These are phyloP conservation scores for Cucurbitaria berberidis DNA, from an alignment of 2,329 filamentous ascomycete species.

Conservation along the genomic window DNA sequence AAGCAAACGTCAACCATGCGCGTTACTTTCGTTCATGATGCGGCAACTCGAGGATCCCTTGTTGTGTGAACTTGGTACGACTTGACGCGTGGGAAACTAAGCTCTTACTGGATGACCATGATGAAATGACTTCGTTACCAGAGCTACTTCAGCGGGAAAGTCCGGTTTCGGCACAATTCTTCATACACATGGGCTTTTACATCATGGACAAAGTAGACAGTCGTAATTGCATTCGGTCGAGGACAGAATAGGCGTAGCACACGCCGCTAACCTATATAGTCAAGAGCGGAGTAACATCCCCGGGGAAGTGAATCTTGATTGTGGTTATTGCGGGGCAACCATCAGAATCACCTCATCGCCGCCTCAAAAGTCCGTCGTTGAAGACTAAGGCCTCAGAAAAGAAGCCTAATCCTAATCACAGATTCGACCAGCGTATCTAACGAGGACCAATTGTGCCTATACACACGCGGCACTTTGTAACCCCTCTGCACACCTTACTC, in stretches of 20 bases:
- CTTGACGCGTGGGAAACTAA: conserved; percentile 25
- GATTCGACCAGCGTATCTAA: not conserved
- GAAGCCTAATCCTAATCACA: not conserved
- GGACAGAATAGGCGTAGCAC: conserved; percentile 27
- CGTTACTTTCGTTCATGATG: conserved; percentile 27
- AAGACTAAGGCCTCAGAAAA: not conserved
- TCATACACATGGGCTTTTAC: conserved; percentile 33
- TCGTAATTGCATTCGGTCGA: conserved; percentile 23
- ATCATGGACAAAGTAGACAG: conserved; percentile 27
- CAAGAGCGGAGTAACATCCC: conserved; percentile 20
- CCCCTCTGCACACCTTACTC: not conserved
- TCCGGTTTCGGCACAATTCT: conserved; percentile 25
- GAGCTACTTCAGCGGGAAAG: conserved; percentile 17
- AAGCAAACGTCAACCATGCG: conserved; percentile 37
- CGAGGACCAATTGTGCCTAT: not conserved
- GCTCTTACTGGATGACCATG: conserved; percentile 38
- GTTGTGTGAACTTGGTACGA: conserved; percentile 29
- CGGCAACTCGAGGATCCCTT: conserved; percentile 26
- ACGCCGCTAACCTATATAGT: conserved; percentile 20
- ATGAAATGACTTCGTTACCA: conserved; percentile 39
- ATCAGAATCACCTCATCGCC: conserved; percentile 22
- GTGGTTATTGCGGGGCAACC: conserved; percentile 20
- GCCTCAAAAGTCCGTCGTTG: conserved; percentile 2
- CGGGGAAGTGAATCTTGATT: conserved; percentile 14
- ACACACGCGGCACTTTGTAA: not conserved